These are phyloP conservation scores for Globisporangium cederbergense DNA, from an alignment of 352 stramenopile species.

Conservation along the genomic window DNA sequence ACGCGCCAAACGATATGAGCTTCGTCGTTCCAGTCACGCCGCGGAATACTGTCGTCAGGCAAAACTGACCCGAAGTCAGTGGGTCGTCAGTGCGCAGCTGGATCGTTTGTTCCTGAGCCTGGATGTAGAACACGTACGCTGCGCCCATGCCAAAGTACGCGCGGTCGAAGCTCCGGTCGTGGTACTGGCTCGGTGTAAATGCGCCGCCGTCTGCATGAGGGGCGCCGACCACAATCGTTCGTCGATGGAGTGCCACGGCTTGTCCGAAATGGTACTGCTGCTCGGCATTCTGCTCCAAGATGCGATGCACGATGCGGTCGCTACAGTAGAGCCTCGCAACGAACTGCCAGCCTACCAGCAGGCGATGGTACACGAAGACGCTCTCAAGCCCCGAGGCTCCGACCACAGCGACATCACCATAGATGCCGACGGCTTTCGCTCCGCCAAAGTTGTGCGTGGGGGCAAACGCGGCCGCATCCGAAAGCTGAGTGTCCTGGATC, in stretches of 20 bases:
- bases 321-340: slow-evolving; percentile 56
- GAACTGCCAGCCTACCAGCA: slow-evolving; percentile 41
- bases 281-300: slow-evolving; percentile 71
- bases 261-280: slow-evolving; percentile 88
- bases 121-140: slow-evolving; percentile 72
- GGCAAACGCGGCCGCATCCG: slow-evolving; percentile 31
- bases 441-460: slow-evolving; percentile 69
- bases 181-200: slow-evolving; percentile 48
- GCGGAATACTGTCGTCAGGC: slow-evolving; percentile 58
- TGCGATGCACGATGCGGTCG: slow-evolving; percentile 78
- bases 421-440: slow-evolving; percentile 66
- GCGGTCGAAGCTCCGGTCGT: slow-evolving; percentile 54
- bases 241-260: slow-evolving; percentile 73
- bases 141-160: slow-evolving; percentile 67
- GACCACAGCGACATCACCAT: slow-evolving; percentile 87
- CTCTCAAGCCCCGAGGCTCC: slow-evolving; percentile 72
- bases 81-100: slow-evolving; percentile 52
- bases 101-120: slow-evolving; percentile 73
- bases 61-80: slow-evolving; percentile 71
- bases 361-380: slow-evolving; percentile 73
- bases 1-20: slow-evolving; percentile 59
- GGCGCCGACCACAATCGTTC: slow-evolving; percentile 88
- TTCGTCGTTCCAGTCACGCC: slow-evolving; percentile 57
- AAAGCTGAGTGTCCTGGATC: slow-evolving; percentile 40
- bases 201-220: slow-evolving; percentile 80